Evolutionary conservation across 768 basidiomycete species (phyloP), one percentile per base, ranked within the genome.

Genomic region (Pleurotus tuber-regium): DNA sequence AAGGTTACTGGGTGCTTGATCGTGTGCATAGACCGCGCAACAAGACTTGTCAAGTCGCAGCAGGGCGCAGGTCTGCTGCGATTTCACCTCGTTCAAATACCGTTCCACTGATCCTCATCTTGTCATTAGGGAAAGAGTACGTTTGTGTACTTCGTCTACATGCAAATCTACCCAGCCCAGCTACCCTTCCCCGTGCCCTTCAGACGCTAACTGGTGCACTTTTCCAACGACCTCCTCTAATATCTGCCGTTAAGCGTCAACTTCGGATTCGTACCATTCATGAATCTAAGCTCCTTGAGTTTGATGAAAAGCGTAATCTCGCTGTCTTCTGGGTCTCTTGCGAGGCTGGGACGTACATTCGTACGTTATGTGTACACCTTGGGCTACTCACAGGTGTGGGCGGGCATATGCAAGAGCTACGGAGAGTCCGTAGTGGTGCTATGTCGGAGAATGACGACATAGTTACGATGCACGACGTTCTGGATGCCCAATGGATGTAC

Each of bases 331-430:
- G 93, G 92, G 97, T 98, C 19, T 93, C 90, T 18, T 99, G 97
- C 66, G 97, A 99, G 67, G 97, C 97, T 30, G 97, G 97, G 54
- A 92, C 89, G n/a, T 91, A 91, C 58, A 91, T 91, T 59, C 88
- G 97, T 66, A 99, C 97, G 1, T 79, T 99, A 39, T 99, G 97
- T 67, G 97, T 99, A 11, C 97, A 99, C 70, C 74, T 99, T 49
- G 97, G 97, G 53, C 77, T 99, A 46, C 55, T 99, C 35, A 76
- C 98, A 30, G 97, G 97, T 55, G 96, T 98, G 24, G 97, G 97
- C 19, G 97, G 95, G n/a, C 97, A 99, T 70, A 99, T 99, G 97
- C 96, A 99, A 72, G 97, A 99, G 68, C 79, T 99, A 53, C 80
- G 97, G 60, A 76, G 97, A 61, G 96, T 98, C 11, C 76, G 97